Evolutionary conservation across 2,329 filamentous ascomycete species (phyloP).

Genomic region (Fusarium hainanense): DNA sequence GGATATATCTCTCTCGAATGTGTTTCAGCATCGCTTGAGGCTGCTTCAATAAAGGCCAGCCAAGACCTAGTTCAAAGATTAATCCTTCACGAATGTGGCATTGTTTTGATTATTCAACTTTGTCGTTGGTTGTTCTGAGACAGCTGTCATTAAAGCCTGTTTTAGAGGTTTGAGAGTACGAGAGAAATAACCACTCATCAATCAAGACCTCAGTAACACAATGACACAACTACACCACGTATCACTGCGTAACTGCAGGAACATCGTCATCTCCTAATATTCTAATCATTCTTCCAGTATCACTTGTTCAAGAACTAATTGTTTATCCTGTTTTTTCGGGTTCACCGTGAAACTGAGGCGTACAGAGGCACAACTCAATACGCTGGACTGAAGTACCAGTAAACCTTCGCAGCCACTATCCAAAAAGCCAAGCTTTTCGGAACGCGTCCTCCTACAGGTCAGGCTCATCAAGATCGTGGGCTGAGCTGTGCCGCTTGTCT

Average conservation of each 20-base stretch:
- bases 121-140: constrained; percentile 22
- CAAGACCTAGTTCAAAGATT: background rate
- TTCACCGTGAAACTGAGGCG: constrained; percentile 8
- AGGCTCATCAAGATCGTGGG: background rate
- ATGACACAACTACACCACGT: constrained; percentile 4
- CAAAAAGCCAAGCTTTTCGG: constrained; percentile 18
- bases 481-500: constrained; percentile 34
- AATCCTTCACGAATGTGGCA: background rate
- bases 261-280: constrained; percentile 9
- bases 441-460: background rate
- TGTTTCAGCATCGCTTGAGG: constrained; percentile 32
- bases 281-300: background rate
- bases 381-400: background rate
- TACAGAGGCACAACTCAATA: constrained; percentile 2
- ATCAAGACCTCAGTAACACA: constrained; percentile 22
- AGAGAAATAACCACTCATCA: constrained; percentile 3
- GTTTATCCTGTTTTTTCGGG: background rate
- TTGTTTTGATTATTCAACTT: constrained; percentile 22
- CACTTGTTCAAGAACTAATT: background rate
- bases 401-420: constrained; percentile 26
- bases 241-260: constrained; percentile 6
- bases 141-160: constrained; percentile 21
- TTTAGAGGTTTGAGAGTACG: constrained; percentile 26
- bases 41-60: constrained; percentile 20
- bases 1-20: constrained; percentile 9